phyloP scores from a whole-genome alignment of 768 basidiomycete genomes.

The Lactarius hatsudake region DNA sequence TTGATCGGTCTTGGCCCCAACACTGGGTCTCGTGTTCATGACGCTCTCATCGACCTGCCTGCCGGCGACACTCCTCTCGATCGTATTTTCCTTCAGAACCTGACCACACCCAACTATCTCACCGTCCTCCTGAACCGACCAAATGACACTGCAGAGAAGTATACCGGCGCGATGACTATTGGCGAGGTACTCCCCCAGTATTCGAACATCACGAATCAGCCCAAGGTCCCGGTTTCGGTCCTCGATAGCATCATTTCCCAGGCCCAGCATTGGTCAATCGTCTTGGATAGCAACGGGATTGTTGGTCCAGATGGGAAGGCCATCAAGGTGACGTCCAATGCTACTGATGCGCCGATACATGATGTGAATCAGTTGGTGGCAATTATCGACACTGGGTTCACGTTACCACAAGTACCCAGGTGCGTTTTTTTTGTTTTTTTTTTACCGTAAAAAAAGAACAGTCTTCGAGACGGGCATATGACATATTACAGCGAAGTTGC shows the following conservation, averaged over 20 bases:
- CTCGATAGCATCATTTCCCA: slow-evolving; percentile 40
- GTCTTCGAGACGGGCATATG: not conserved
- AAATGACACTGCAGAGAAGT: slow-evolving; percentile 48
- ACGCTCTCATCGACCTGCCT: slow-evolving; percentile 32
- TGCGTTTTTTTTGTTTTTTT: slow-evolving; percentile 26
- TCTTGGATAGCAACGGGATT: slow-evolving; percentile 59
- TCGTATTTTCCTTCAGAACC: slow-evolving; percentile 59
- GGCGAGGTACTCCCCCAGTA: slow-evolving; percentile 54
- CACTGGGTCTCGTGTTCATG: slow-evolving; percentile 46
- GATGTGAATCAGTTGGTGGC: slow-evolving; percentile 57
- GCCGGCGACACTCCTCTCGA: slow-evolving; percentile 57
- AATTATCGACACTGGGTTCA: slow-evolving; percentile 68
- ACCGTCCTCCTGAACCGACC: slow-evolving; percentile 61
- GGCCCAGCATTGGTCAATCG: slow-evolving; percentile 62
- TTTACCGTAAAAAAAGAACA: not conserved
- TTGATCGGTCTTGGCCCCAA: slow-evolving; percentile 61
- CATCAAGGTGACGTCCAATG: slow-evolving; percentile 41
- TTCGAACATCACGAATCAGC: slow-evolving; percentile 47
- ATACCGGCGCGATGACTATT: slow-evolving; percentile 61
- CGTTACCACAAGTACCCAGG: slow-evolving; percentile 59
- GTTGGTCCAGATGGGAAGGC: slow-evolving; percentile 58
- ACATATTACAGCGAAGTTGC: slow-evolving; percentile 43
- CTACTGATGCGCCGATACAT: slow-evolving; percentile 65
- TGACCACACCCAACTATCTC: slow-evolving; percentile 54
- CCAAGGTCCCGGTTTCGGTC: slow-evolving; percentile 48